Evolutionary conservation across 441 rosid genomes (phyloP).

Genomic region (Theobroma grandiflorum): DNA sequence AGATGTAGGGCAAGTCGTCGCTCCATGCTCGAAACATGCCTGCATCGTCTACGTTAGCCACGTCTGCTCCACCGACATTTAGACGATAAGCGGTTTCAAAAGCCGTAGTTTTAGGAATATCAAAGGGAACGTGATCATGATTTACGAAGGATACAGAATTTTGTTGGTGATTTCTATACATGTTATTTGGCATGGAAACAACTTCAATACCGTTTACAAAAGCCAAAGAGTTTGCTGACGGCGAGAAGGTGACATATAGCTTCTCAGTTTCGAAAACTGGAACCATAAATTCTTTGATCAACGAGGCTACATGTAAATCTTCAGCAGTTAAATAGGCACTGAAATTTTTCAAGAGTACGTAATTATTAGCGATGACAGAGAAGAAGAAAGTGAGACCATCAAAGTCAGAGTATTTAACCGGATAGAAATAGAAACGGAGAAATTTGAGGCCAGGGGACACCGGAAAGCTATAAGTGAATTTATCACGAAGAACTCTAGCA

Average conservation of each 20-base stretch:
- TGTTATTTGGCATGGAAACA: neutral
- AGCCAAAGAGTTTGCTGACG: neutral
- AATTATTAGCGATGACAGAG: conserved; percentile 18
- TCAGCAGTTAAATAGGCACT: conserved; percentile 16
- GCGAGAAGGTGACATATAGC: neutral
- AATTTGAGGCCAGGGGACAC: conserved; percentile 23
- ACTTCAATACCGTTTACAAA: conserved; percentile 11
- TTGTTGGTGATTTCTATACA: neutral
- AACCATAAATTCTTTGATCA: conserved; percentile 29
- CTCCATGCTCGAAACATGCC: conserved; percentile 35
- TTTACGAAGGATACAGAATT: neutral
- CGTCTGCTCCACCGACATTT: conserved; percentile 25
- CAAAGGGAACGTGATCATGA: neutral
- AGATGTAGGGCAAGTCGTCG: neutral
- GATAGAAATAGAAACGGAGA: conserved; percentile 29
- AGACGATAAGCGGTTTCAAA: conserved; percentile 31
- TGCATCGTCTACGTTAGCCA: neutral
- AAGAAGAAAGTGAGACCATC: conserved; percentile 24
- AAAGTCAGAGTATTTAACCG: neutral
- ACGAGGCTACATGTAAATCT: neutral
- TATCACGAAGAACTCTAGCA: neutral
- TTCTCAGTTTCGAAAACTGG: neutral
- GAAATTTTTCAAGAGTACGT: conserved; percentile 24
- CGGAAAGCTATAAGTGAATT: conserved; percentile 1
- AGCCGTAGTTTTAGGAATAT: neutral